Base-by-base conservation (phyloP, 176 grass and related monocot species). In the Bonia amplexicaulis region DNA sequence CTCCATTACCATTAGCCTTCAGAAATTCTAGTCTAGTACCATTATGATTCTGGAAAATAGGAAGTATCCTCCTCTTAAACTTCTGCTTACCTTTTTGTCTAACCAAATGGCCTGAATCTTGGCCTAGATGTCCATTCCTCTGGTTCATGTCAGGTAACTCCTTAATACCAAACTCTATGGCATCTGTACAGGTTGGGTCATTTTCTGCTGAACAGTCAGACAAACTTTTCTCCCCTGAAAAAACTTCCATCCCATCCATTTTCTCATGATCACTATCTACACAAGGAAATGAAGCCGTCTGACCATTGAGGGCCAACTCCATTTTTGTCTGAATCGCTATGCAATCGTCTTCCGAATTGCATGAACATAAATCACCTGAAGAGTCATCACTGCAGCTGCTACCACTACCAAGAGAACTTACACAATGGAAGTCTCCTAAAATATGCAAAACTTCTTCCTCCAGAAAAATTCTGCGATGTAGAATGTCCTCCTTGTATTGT, bases 401-500 rank as follows among this genome's bases (percentile, higher is more conserved):
- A 85, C 55, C 86, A 77, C 88, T 92, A 71, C 89, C 90, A 73
- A 89, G 80, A 64, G 77, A 92, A 85, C 69, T 62, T 35, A 76
- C 74, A 81, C 75, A 88, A 68, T 86, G 76, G 49, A 90, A 79
- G 71, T 92, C 80, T 74, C 73, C 90, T 51, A 91, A 92, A 33
- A 84, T 80, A 76, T 96, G 90, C 84, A 99, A 78, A 83, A 90
- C 84, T 27, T 99, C 93, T 87, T 95, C 90, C 40, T 99, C 93
- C 62, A 93, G 66, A 70, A 86, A 90, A 76, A 89, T 80, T 81
- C 96, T 96, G 7, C 85, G 86, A 70, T 90, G 88, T 81, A 99
- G 90, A 92, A 99, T 89, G 69, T 99, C 93, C 61, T 96, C 91
- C 84, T 87, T 93, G 82, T 86, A 99, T 83, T 99, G 91, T 10